Base-by-base conservation (phyloP, 208 protist genomes). In the Cochliopodium minus region DNA sequence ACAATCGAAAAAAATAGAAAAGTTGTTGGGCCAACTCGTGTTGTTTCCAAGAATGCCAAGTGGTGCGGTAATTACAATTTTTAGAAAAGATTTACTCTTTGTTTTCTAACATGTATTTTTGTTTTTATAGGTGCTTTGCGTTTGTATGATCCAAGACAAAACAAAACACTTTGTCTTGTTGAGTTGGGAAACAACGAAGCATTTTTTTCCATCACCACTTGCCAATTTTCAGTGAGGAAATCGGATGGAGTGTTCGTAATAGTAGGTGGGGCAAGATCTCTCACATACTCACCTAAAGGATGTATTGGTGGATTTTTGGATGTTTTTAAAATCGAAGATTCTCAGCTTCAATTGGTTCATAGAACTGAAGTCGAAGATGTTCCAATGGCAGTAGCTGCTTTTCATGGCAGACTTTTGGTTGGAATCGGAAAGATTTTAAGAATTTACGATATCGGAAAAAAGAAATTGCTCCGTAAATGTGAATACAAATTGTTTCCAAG, bases 381-480 rank as follows among this genome's bases (percentile, higher is more conserved):
- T 13, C 81, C 81, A 1, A 42, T 50, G 9, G 81, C 81, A 4
- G 6, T 91, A 0, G 25, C 23, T 11, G 11, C 49, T 7, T 91
- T 86, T 58, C 67, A 77, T 57, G 82, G 79, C 6, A 51, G 65
- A 20, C 38, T 87, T 11, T 26, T 86, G 2, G 76, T 63, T 15
- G 75, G 80, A 40, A 59, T 83, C 0, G 77, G 72, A 13, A 68
- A 69, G 20, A 34, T 29, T 7, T 62, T 90, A 22, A 58, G 78
- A 42, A 57, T 91, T 34, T 91, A 86, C 61, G 83, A 89, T 38
- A 50, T 88, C 17, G 85, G 85, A 42, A 74, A 82, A 53, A 67
- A 71, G 59, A 73, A 82, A 51, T 63, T 91, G 25, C 61, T 91
- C 28, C 61, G 75, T 34, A 91, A 90, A 66, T 85, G 79, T 65